Conservation (phyloP, 345 rosid genomes). For the Eucalyptus caleyi region DNA sequence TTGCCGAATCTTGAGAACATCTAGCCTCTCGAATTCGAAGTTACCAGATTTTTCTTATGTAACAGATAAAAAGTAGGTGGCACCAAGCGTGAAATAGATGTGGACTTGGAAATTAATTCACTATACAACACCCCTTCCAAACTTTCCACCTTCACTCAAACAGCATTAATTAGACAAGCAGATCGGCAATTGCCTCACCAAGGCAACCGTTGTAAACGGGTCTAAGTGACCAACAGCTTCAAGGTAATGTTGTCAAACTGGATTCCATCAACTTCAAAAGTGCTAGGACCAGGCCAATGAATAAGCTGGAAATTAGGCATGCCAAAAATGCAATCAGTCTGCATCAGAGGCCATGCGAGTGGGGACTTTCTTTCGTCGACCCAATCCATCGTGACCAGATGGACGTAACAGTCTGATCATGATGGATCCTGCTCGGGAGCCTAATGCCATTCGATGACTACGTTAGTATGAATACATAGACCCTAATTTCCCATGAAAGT, state of each 20-base stretch:
- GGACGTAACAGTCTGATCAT: neutral
- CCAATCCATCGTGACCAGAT: neutral
- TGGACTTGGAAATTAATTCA: neutral
- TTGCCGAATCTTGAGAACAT: neutral
- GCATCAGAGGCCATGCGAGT: neutral
- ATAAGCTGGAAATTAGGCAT: neutral
- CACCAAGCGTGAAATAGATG: neutral
- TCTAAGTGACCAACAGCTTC: neutral
- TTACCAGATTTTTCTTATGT: neutral
- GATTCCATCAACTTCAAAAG: neutral
- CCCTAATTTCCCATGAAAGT: neutral
- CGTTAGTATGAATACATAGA: neutral
- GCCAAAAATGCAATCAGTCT: neutral
- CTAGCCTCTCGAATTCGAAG: neutral
- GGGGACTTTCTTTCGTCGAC: neutral
- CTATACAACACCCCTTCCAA: neutral
- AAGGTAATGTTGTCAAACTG: neutral
- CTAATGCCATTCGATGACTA: neutral
- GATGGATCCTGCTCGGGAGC: neutral
- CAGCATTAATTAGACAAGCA: neutral
- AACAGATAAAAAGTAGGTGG: neutral
- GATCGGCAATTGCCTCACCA: neutral
- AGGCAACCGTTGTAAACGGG: neutral
- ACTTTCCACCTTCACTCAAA: neutral
- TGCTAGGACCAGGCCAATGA: neutral